A percentile compares a stretch with the other conserved stretches of the same genome.
These are phyloP conservation scores for Penicillium capsulatum DNA, from an alignment of 2,329 filamentous ascomycete species.

Conservation along the genomic window DNA sequence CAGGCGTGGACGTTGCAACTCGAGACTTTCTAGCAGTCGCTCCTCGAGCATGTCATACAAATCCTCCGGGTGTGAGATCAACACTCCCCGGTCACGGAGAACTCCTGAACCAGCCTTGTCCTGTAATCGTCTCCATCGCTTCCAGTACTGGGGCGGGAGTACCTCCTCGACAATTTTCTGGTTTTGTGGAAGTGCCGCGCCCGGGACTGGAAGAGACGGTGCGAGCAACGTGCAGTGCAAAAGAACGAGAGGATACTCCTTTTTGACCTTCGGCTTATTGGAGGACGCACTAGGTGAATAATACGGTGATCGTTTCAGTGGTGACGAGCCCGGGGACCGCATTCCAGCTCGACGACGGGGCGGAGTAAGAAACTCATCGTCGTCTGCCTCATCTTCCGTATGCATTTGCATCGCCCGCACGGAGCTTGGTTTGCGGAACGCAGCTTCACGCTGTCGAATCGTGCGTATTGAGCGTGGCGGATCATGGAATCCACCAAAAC, in stretches of 20 bases:
- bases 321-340: slow-evolving; percentile 32
- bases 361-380: slow-evolving; percentile 39
- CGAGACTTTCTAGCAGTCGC: slow-evolving; percentile 56
- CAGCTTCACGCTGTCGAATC: slow-evolving; percentile 33
- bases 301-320: slow-evolving; percentile 32
- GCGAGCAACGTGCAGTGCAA: slow-evolving; percentile 59
- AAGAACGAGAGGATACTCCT: slow-evolving; percentile 56
- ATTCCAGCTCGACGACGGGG: slow-evolving; percentile 30
- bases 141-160: slow-evolving; percentile 46
- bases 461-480: slow-evolving; percentile 23
- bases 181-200: slow-evolving; percentile 29
- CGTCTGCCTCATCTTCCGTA: slow-evolving; percentile 39
- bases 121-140: slow-evolving; percentile 50
- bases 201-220: slow-evolving; percentile 48
- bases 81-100: slow-evolving; percentile 54
- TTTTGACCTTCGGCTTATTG: slow-evolving; percentile 35
- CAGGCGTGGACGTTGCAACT: slow-evolving; percentile 53
- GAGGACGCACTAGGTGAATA: slow-evolving; percentile 30
- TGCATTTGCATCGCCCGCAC: slow-evolving; percentile 45
- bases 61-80: slow-evolving; percentile 60
- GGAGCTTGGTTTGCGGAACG: slow-evolving; percentile 45
- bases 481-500: slow-evolving; percentile 23
- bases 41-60: slow-evolving; percentile 62
- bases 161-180: slow-evolving; percentile 47
- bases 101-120: slow-evolving; percentile 52